These are phyloP conservation scores for Fagopyrum esculentum DNA, from an alignment of 148 eudicot species.

Conservation along the genomic window DNA sequence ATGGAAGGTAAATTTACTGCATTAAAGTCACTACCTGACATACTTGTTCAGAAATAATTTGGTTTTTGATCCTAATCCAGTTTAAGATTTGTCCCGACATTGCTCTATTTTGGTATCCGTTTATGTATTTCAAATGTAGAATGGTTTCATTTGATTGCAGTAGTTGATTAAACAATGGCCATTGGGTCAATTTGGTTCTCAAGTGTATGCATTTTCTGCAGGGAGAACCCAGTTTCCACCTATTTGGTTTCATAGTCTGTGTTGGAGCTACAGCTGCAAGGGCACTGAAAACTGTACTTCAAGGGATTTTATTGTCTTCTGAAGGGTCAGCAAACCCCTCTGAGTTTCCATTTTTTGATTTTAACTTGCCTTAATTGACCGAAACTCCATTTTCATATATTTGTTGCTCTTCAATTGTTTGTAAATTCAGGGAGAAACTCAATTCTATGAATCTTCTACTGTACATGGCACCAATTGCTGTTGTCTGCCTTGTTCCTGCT, in stretches of 20 bases:
- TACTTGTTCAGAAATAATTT: too few species aligned
- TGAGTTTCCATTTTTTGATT: background rate
- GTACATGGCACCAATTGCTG: conserved; percentile 16
- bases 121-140: background rate
- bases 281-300: conserved; percentile 15
- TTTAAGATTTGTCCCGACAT: background rate
- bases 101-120: background rate
- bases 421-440: conserved; percentile 11
- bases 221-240: conserved; percentile 14
- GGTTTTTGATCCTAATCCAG: too few species aligned
- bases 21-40: too few species aligned
- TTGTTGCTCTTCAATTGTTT: background rate
- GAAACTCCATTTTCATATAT: background rate
- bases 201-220: background rate
- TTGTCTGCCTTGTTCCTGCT: conserved; percentile 12
- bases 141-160: background rate
- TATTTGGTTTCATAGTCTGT: conserved; percentile 12
- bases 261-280: conserved; percentile 13
- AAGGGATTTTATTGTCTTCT: conserved; percentile 12
- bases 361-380: background rate
- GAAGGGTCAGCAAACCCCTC: conserved; percentile 6
- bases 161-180: background rate
- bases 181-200: background rate
- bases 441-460: conserved; percentile 13
- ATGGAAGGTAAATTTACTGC: too few species aligned